Conservation (phyloP, 441 rosid genomes). For the Hura crepitans region DNA sequence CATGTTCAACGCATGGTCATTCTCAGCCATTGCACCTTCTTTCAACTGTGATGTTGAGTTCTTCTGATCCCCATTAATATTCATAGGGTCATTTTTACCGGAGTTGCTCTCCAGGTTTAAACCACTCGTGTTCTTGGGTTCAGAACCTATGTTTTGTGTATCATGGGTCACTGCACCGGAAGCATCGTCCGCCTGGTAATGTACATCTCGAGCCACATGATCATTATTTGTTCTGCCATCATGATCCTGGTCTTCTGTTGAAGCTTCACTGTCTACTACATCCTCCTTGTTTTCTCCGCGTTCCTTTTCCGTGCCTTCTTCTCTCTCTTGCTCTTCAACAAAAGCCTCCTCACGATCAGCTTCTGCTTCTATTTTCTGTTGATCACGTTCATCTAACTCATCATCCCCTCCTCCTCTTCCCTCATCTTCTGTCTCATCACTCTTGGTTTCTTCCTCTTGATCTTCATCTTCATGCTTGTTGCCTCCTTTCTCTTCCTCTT, state of each 20-base stretch:
- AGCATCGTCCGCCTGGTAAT: slow-evolving; percentile 89
- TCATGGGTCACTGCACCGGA: slow-evolving; percentile 93
- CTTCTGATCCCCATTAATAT: slow-evolving; percentile 24
- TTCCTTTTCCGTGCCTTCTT: slow-evolving; percentile 20
- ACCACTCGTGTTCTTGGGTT: slow-evolving; percentile 34
- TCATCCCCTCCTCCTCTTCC: slow-evolving; percentile 41
- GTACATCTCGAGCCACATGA: slow-evolving; percentile 79
- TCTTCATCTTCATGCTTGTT: slow-evolving; percentile 21
- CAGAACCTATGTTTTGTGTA: slow-evolving; percentile 31
- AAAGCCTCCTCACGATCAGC: slow-evolving; percentile 47
- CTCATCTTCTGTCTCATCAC: slow-evolving; percentile 36
- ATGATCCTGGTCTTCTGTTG: slow-evolving; percentile 36
- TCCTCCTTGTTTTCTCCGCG: slow-evolving; percentile 22
- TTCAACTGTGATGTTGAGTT: slow-evolving; percentile 27
- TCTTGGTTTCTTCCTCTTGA: slow-evolving; percentile 35
- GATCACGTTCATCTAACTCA: slow-evolving; percentile 52
- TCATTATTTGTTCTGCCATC: slow-evolving; percentile 35
- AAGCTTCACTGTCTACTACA: slow-evolving; percentile 36
- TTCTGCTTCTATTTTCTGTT: slow-evolving; percentile 39
- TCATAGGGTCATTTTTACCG: slow-evolving; percentile 16
- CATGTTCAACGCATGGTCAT: slow-evolving; percentile 20
- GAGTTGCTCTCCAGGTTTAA: slow-evolving; percentile 27
- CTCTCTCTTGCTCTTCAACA: slow-evolving; percentile 49
- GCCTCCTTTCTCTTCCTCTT: slow-evolving; percentile 17
- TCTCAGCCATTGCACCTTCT: slow-evolving; percentile 29